Evolutionary conservation across 2,329 filamentous ascomycete species (phyloP), one percentile per base, ranked within the genome.

Genomic region (Aspergillus latus): DNA sequence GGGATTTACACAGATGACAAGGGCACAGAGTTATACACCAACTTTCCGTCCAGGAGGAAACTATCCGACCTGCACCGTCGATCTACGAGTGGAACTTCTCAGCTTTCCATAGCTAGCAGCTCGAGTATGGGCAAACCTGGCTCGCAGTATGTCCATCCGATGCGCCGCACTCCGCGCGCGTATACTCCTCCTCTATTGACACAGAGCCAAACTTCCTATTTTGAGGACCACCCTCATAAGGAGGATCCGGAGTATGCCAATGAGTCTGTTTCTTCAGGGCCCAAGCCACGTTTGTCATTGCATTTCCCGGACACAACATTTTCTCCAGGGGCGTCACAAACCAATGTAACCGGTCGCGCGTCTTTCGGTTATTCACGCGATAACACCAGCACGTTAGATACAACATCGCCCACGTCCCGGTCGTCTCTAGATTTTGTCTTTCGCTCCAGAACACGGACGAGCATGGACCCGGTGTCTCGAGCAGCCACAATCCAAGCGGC

Each of bases 371-470:
- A 81, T 26, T 74, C 80, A 3, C 72, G 79, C 16, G 80, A 82
- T 21, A 21, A 21, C 21, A 21, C 21, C 52, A 78, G 74, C 51
- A 76, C 76, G 3, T 67, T 80, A 52, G 81, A 83, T 47, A 78
- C 77, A 9, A 71, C 76, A 1, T 81, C 80, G 1, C 80, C 81
- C 3, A 79, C 78, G 55, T 81, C 81, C 2, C 76, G 83, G 45
- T 80, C 80, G 34, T 84, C 82, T 30, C 75, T 85, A 52, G 83
- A 85, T 66, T 81, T 79, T 59, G 76, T 80, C 21, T 80, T 84
- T 60, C 77, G 78, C 70, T 82, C 64, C 21, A 78, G 76, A 49
- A 78, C 75, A 28, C 74, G 78, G 54, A 72, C 76, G 4, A 81
- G 80, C 55, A 76, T 74, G 13, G 82, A 85, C 62, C 76, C 82